These are phyloP conservation scores for Neurospora discreta DNA, from an alignment of 495 filamentous ascomycete genomes.

Conservation along the genomic window DNA sequence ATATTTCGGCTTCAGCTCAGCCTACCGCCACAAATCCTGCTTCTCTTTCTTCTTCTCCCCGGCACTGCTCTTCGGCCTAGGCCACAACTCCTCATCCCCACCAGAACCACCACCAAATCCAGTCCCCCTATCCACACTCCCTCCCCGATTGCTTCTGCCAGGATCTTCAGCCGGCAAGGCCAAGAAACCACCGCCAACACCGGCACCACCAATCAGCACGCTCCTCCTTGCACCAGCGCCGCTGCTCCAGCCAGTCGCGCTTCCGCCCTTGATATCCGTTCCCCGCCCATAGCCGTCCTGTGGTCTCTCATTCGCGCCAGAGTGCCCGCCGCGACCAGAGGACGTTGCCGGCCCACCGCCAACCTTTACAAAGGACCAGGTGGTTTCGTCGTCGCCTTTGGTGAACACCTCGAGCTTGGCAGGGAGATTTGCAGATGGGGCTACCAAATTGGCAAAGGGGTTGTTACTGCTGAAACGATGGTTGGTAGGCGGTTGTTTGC, in stretches of 20 bases:
- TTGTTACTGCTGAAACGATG: conserved; percentile 41
- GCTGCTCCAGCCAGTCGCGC: conserved; percentile 27
- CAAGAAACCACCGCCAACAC: conserved; percentile 70
- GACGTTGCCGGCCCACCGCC: conserved; percentile 9
- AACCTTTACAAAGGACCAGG: conserved; percentile 63
- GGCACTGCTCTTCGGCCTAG: conserved; percentile 28
- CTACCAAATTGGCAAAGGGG: conserved; percentile 33
- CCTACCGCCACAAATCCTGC: conserved; percentile 34
- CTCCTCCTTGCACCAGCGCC: conserved; percentile 35
- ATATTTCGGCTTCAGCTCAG: neutral
- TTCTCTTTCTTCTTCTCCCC: conserved; percentile 31
- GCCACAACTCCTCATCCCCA: conserved; percentile 29
- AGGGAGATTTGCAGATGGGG: conserved; percentile 33
- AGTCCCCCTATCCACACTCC: neutral
- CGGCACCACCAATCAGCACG: conserved; percentile 53
- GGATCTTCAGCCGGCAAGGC: conserved; percentile 48
- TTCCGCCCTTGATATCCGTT: conserved; percentile 23
- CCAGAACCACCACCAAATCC: neutral
- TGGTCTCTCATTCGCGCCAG: conserved; percentile 22
- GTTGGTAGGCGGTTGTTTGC: conserved; percentile 5
- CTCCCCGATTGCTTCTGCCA: neutral
- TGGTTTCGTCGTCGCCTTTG: conserved; percentile 68
- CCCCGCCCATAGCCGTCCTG: conserved; percentile 42
- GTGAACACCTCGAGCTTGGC: conserved; percentile 71
- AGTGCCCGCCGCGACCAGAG: no score